Evolutionary conservation across 768 basidiomycete species (phyloP).

Genomic region (Lactarius psammicola): DNA sequence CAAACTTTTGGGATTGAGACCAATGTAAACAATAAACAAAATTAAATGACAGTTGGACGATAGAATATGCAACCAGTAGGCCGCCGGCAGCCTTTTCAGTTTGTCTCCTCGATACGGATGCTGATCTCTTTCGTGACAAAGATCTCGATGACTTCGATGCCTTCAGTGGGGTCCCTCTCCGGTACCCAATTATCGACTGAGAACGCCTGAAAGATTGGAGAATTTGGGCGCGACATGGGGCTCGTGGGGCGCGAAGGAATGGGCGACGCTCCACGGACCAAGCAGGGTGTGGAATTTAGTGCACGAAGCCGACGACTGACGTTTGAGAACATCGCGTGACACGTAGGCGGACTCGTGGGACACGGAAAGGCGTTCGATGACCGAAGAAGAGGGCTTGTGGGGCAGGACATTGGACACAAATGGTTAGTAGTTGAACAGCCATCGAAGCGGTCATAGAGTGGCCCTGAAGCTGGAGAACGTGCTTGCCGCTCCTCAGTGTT

Average conservation of each 20-base stretch:
- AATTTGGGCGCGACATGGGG: constrained; percentile 11
- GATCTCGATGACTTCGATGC: constrained; percentile 22
- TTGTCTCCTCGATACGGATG: constrained; percentile 5
- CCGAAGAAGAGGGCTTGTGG: constrained; percentile 21
- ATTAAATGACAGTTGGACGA: background rate
- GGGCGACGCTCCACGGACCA: background rate
- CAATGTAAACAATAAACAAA: background rate
- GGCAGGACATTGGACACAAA: constrained; percentile 17
- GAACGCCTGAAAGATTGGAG: constrained; percentile 16
- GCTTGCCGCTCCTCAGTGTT: background rate
- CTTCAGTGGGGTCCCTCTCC: constrained; percentile 19
- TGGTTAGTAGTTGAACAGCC: background rate
- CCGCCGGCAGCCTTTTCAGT: background rate
- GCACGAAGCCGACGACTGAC: constrained; percentile 16
- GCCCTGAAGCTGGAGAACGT: constrained; percentile 1
- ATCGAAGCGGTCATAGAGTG: background rate
- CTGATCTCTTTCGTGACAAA: constrained; percentile 19
- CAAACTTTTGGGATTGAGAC: background rate
- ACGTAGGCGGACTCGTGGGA: constrained; percentile 13
- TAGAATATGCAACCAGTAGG: background rate
- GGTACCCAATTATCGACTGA: constrained; percentile 8
- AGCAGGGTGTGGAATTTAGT: constrained; percentile 3
- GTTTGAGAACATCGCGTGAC: constrained; percentile 8
- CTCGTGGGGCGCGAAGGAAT: constrained; percentile 10
- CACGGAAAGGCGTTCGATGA: constrained; percentile 2